Evolutionary conservation across 2,329 filamentous ascomycete species (phyloP), one percentile per base, ranked within the genome.

Genomic region (Cladophialophora exuberans): DNA sequence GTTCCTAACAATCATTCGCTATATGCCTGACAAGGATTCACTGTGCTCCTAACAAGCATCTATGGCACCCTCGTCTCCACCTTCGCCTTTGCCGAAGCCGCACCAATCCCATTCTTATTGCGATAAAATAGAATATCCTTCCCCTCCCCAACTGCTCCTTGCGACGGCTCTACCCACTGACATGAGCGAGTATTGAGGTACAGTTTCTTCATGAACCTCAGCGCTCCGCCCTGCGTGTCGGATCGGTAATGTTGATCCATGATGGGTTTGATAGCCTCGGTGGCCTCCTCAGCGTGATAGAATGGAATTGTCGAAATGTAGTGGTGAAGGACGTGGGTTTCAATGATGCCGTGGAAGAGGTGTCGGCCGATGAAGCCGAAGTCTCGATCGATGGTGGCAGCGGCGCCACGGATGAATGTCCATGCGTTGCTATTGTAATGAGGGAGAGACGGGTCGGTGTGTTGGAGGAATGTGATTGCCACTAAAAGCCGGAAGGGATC

Each of bases 291-390:
- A 69, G 92, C 93, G 73, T 97, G 83, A 79, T 97, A 97, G 79
- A 97, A 97, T 60, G 93, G 93, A 64, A 97, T 97, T 69, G 85
- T 90, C 76, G 88, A 93, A 72, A 97, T 85, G 76, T 96, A 97
- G 83, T 97, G 93, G 81, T 97, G 93, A 58, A 96, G 88, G 57
- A 97, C 93, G 77, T 97, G 93, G 44, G 93, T 97, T 81, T 97
- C 93, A 72, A 97, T 87, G 74, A 97, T 97, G 67, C 92, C 93
- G 81, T 97, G 93, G 72, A 97, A 81, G 59, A 97, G 82, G 65
- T 88, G 82, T 66, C 91, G 90, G 57, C 93, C 93, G 69, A 97
- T 87, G 80, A 97, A 97, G 60, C 93, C 93, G 69, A 97, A 96
- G 73, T 97, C 93, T 67, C 93, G 92, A 71, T 97, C 93, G 67